Evolutionary conservation across 1,284 basidiomycete genomes (phyloP), one percentile per base, ranked within the genome.

Genomic region (Malassezia nana): DNA sequence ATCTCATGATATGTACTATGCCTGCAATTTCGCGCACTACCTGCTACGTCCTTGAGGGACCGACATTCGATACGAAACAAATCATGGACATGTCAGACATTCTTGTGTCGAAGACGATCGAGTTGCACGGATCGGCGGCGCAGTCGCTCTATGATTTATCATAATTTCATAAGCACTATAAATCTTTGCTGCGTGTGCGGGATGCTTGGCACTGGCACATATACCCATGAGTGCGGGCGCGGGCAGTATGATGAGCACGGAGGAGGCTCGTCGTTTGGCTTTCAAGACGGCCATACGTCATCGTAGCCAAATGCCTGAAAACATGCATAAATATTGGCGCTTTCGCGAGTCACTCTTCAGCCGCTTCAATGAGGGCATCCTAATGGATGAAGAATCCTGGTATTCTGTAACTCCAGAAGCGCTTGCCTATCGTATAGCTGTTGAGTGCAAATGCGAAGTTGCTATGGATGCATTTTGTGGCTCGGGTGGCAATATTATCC

Each of bases 401-500:
- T 99, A 86, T 75, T 90, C 87, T 55, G 84, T 98, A 50, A 99
- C 94, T 0, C 92, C 94, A 0, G 91, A 98, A 67, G 79, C 80
- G 30, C 84, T 99, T 15, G 94, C 92, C 3, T 77, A 81, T 57
- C 89, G 90, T 68, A 94, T 95, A 44, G 92, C 94, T 0, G 84
- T 89, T 60, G 78, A 91, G 25, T 94, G 91, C 77, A 58, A 75
- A 0, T 59, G 60, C 31, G 59, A 69, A 6, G 59, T 63, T 2
- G 79, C 91, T 46, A 78, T 92, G 24, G 94, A 99, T 69, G 89
- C 89, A 0, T 98, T 96, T 71, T 95, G 90, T 69, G 94, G 94
- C 0, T 91, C 96, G 0, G 94, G 94, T 8, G 94, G 94, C 3
- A 99, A 99, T 67, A 83, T 90, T 0, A 98, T 98, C 53, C 89